Conservation (phyloP, 345 rosid genomes). For the Gynandropsis gynandra region DNA sequence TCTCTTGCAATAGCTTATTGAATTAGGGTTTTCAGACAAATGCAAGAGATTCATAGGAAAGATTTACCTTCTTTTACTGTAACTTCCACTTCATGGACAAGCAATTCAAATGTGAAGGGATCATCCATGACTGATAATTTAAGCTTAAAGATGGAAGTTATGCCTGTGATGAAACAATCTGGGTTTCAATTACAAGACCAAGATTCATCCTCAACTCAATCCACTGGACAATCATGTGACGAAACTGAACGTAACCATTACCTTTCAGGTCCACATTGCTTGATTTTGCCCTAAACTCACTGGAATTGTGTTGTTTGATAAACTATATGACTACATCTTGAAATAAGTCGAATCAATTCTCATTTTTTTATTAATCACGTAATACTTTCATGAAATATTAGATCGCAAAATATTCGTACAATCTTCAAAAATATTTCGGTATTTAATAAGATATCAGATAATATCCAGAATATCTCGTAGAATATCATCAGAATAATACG, state of each 20-base stretch:
- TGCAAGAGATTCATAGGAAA: conserved; percentile 25
- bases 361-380: too few species aligned
- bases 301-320: too few species aligned
- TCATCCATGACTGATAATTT: conserved; percentile 17
- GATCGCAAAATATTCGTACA: too few species aligned
- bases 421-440: too few species aligned
- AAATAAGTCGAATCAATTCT: too few species aligned
- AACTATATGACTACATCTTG: too few species aligned
- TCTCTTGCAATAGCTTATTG: not conserved
- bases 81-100: conserved; percentile 16
- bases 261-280: conserved; percentile 22
- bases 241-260: conserved; percentile 38
- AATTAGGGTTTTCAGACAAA: conserved; percentile 23
- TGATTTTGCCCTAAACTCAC: too few species aligned
- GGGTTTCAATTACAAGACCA: conserved; percentile 40
- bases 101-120: conserved; percentile 20
- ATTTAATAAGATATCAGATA: too few species aligned
- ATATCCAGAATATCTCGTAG: too few species aligned
- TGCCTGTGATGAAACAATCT: conserved; percentile 30
- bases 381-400: too few species aligned
- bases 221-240: conserved; percentile 52
- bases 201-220: conserved; percentile 61
- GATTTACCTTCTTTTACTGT: not conserved
- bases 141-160: conserved; percentile 19
- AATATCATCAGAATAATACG: too few species aligned